Base-by-base conservation (phyloP, 2,329 filamentous ascomycete genomes). In the Xylaria sp. region DNA sequence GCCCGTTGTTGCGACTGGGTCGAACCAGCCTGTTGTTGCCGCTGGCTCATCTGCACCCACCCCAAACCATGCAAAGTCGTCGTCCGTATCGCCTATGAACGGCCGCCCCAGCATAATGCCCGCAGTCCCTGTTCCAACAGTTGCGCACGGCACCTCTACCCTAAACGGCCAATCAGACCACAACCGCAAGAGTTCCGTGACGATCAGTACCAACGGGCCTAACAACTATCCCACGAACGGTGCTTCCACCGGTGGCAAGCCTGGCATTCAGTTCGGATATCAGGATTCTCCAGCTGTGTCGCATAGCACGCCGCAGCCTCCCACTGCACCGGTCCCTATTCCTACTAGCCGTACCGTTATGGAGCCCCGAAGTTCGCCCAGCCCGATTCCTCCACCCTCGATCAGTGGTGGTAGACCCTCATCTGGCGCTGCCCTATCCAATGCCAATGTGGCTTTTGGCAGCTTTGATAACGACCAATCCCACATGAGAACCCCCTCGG, bases 371-470 rank as follows among this genome's bases (percentile, higher is more conserved):
- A 91, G 92, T 74, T 98, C 95, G 55, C 96, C 96, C 3, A 95
- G 93, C 51, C 96, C 96, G 4, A 98, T 98, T 75, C 95, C 96
- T 39, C 93, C 95, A 81, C 93, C 94, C 61, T 89, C 91, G 64
- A 90, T 91, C 41, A 92, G 91, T 77, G 96, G 94, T 77, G 94
- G 94, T 75, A 93, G 94, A 77, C 94, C 94, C 75, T 94, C 94
- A 54, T 91, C 93, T 41, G 88, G 88, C 72, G 87, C 91, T 74
- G 70, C 75, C 20, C 90, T 90, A 73, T 89, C 91, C 74, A 88
- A 88, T 64, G 80, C 81, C 56, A 91, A 89, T 77, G 90, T 91
- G 80, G 88, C 93, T 62, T 98, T 97, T 84, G 94, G 94, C 73
- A 94, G 92, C 82, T 91, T 95, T 74, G 89, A 88, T 76, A 90